Evolutionary conservation across 139 green algal genomes (phyloP), one percentile per base, ranked within the genome.

Genomic region (Spirogloea muscicola): DNA sequence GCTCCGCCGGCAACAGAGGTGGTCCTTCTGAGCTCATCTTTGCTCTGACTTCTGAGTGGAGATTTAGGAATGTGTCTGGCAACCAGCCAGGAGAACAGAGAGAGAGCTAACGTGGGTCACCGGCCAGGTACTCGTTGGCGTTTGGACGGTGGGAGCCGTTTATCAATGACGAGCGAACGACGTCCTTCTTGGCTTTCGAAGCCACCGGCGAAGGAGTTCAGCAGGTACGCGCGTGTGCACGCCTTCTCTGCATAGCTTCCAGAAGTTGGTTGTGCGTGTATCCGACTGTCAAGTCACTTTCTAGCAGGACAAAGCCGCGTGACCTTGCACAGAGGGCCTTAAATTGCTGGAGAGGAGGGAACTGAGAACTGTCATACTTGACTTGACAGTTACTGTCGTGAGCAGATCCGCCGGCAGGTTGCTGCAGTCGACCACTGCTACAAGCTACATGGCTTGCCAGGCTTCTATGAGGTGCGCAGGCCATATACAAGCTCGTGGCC

Each of bases 141-240:
- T 74, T 71, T 74, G 65, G 33, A 36, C 27, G 31, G 49, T 74
- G 65, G 65, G 27, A 74, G 18, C 25, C 65, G 13, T 74, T 74
- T 71, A 34, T 42, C 13, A 74, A 74, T 6, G 65, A 74, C 55
- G 65, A 74, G 25, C 9, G 65, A 33, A 74, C 65, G 38, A 27
- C 39, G 34, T 74, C 65, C 29, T 74, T 74, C 55, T 38, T 74
- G n/a, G 65, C 65, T 10, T n/a, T 74, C 31, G 59, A 68, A 68
- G 59, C 43, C 5, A 4, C 44, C 4, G 5, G 29, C 4, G 44
- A 29, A 25, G 59, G 59, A 61, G 37, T 68, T n/a, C 41, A 16
- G 7, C 29, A 68, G 16, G 59, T 68, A n/a, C n/a, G n/a, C n/a
- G n/a, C n/a, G 16, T n/a, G 29, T 41, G 13, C 21, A 55, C 46